Evolutionary conservation across 192 early-diverging fungal species (phyloP), one percentile per base, ranked within the genome.

Genomic region (Diversispora eburnea): DNA sequence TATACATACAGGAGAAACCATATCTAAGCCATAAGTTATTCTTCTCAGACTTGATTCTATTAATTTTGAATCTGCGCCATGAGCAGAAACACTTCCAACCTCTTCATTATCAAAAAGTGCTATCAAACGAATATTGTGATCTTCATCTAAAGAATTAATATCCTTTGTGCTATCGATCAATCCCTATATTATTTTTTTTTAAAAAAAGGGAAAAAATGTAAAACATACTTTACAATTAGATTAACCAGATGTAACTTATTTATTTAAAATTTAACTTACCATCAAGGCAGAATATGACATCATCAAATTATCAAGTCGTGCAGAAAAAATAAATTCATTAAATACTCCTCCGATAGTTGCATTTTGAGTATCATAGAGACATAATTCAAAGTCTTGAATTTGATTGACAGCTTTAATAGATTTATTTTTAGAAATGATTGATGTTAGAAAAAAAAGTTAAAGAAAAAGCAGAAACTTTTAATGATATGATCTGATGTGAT

Each of bases 41-140:
- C 93, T 85, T 60, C 87, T 84, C 58, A 95, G 76, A 19, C 91
- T 87, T 13, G 85, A 77, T 55, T 89, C 92, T 19, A 95, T 83
- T 72, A 98, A 82, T 72, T 93, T 91, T 10, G 94, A 96, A 77
- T 92, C 92, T 13, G 98, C 98, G 64, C 98, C 98, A 75, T 96
- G 92, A 5, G 95, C 96, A 52, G 94, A 93, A 12, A 81, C 84
- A 41, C 92, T 94, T 41, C 98, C 98, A 46, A 99, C 88, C 75
- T 99, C 98, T 79, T 99, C 98, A 83, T 99, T 98, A 80, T 99
- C 98, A 76, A 99, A 99, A 49, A 98, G 84, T 33, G 91, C 87
- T 48, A 95, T 86, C 51, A 99, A 81, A 57, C 96, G 90, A 74
- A 97, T 89, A 66, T 90, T 87, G 62, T 86, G 70, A 64, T 94